Evolutionary conservation across 768 basidiomycete genomes (phyloP).

Genomic region (Galerina sulciceps): DNA sequence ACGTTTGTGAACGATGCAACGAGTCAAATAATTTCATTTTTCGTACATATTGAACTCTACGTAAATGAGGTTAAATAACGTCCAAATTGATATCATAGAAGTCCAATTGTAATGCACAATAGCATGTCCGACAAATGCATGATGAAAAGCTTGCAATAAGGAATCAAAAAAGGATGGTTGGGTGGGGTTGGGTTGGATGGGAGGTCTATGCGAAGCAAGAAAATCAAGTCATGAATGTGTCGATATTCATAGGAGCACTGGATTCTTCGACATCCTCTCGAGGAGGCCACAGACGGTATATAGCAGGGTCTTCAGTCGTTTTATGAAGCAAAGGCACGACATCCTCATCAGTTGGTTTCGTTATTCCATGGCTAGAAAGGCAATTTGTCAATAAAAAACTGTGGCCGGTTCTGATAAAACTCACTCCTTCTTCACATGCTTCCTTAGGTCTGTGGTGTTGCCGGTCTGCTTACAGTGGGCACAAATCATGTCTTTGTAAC

Average conservation of each 20-base stretch:
- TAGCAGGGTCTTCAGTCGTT: not conserved
- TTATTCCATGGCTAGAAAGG: not conserved
- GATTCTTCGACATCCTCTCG: not conserved
- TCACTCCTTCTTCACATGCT: constrained; percentile 7
- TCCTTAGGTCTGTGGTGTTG: not conserved
- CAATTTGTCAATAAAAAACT: not conserved
- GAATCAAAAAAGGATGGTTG: no score
- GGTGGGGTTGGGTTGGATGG: no score
- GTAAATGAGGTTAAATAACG: no score
- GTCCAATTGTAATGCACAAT: no score
- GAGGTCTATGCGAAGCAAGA: no score
- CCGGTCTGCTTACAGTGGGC: constrained; percentile 3
- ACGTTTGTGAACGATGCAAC: no score
- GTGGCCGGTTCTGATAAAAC: not conserved
- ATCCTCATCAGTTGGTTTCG: not conserved
- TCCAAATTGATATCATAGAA: no score
- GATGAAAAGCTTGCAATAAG: no score
- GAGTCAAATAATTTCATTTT: no score
- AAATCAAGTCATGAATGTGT: not conserved
- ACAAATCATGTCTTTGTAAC: not conserved
- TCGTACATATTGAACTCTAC: no score
- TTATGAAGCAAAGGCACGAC: not conserved
- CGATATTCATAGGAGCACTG: not conserved
- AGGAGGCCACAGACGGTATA: constrained; percentile 3
- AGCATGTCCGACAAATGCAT: no score